Base-by-base conservation (phyloP, 2,329 filamentous ascomycete species). In the Penicillium digitatum region DNA sequence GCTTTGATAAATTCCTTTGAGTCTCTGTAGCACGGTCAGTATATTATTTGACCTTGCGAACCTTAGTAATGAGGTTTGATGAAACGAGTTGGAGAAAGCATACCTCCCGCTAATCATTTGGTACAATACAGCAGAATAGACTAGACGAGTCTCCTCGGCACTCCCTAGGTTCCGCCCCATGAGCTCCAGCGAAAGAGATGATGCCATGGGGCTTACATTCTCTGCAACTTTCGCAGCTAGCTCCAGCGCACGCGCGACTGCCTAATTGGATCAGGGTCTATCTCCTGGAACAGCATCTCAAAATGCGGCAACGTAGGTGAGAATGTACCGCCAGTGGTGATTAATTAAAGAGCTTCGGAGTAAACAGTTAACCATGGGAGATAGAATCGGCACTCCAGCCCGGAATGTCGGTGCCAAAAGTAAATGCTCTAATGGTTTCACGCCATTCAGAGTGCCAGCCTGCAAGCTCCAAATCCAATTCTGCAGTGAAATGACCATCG, bases 61-160 rank as follows among this genome's bases (percentile, higher is more conserved):
- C 5, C 1, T 32, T 5, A 9, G 14, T 14, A 31, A 8, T 3
- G 12, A 40, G 14, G n/a, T 8, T 24, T 3, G 2, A 24, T 5
- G 1, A 24, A 24, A 31, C 3, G 18, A 31, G 18, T 11, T 6
- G 14, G 18, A 20, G 9, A 26, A 9, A 31, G 4, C 46, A 16
- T 51, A 57, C 51, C 14, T 54, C 31, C 45, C 51, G 42, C 40
- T 47, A 42, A 57, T 51, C 55, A 57, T 57, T 27, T 54, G 31
- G 18, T 57, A 57, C 5, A 57, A 4, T 2, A 57, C 38, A 6
- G 51, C 37, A 3, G 43, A 48, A 29, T 57, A 51, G 14, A 57
- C 31, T 3, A 57, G 12, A 22, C 54, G 55, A n/a, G 55, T 47
- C n/a, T 42, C 51, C 16, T 57, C 55, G 0, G 51, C 51, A 35